Percentiles rank a stretch among this genome's conserved stretches.
phyloP scores from a whole-genome alignment of 208 protist genomes.

The Acanthamoeba rhysodes region DNA sequence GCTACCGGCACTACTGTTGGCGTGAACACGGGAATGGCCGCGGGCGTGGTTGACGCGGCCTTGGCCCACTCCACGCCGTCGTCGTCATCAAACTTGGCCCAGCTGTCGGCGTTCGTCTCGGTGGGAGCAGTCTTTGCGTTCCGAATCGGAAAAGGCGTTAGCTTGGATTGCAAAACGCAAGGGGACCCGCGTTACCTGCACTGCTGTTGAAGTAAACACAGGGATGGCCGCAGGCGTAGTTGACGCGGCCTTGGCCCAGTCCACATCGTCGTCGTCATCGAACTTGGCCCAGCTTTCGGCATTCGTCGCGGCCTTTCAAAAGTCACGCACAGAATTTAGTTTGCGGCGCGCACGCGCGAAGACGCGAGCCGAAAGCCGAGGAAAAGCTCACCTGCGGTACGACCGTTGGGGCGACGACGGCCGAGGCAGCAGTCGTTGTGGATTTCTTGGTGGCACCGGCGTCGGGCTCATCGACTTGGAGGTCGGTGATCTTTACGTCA shows the following conservation, averaged over 20 bases:
- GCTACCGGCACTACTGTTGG: neutral
- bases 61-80: neutral
- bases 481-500: neutral
- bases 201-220: neutral
- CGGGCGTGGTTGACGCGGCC: neutral
- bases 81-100: constrained; percentile 60
- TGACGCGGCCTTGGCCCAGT: neutral
- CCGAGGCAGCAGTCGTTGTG: no score
- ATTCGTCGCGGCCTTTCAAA: no score
- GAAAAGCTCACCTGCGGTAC: no score
- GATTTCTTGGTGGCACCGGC: neutral
- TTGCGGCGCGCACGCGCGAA: no score
- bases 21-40: neutral
- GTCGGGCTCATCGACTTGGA: constrained; percentile 28
- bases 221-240: neutral
- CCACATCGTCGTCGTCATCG: constrained; percentile 26
- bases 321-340: no score
- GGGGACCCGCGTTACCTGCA: neutral
- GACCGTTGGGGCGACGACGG: neutral
- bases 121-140: neutral
- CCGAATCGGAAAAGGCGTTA: no score
- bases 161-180: neutral
- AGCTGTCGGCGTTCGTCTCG: neutral
- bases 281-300: constrained; percentile 19
- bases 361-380: no score